Percentiles rank a stretch among this genome's conserved stretches.
Conservation (phyloP, 176 grass and related monocot species). For the Oryza nivara region DNA sequence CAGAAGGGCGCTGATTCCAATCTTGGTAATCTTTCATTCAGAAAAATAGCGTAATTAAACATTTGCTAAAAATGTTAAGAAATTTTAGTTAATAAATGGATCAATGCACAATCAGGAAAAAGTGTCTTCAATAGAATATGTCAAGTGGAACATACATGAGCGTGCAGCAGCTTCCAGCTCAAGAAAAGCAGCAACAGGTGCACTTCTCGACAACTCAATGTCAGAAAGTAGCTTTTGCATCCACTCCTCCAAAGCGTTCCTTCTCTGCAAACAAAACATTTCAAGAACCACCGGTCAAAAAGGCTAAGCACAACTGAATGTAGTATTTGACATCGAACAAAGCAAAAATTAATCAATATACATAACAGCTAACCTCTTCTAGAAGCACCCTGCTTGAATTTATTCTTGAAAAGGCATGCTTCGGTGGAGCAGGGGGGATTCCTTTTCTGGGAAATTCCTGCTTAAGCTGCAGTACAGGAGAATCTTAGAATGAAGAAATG, state of each 20-base stretch:
- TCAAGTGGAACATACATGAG: constrained; percentile 65
- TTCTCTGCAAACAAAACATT: constrained; percentile 68
- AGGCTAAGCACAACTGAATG: constrained; percentile 29
- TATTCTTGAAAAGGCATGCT: constrained; percentile 89
- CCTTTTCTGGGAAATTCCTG: constrained; percentile 73
- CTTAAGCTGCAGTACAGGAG: constrained; percentile 71
- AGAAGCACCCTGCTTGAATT: constrained; percentile 88
- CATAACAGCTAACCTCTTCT: constrained; percentile 75
- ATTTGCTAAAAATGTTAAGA: background rate
- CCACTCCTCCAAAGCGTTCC: constrained; percentile 88
- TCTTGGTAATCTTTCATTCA: constrained; percentile 80
- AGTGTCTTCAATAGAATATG: constrained; percentile 5
- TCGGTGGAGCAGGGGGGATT: constrained; percentile 72
- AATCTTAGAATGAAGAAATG: constrained; percentile 31
- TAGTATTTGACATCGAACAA: background rate
- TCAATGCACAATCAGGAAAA: constrained; percentile 25
- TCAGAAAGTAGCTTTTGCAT: constrained; percentile 94
- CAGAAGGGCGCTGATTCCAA: constrained; percentile 57
- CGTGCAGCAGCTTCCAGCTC: constrained; percentile 91
- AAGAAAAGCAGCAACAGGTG: constrained; percentile 89
- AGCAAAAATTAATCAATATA: constrained; percentile 13
- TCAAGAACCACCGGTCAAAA: constrained; percentile 32
- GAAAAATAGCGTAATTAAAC: constrained; percentile 40
- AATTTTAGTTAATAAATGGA: constrained; percentile 8
- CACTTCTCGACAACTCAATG: constrained; percentile 94